phyloP scores from a whole-genome alignment of 1,284 basidiomycete species.

The Sporisorium scitamineum region DNA sequence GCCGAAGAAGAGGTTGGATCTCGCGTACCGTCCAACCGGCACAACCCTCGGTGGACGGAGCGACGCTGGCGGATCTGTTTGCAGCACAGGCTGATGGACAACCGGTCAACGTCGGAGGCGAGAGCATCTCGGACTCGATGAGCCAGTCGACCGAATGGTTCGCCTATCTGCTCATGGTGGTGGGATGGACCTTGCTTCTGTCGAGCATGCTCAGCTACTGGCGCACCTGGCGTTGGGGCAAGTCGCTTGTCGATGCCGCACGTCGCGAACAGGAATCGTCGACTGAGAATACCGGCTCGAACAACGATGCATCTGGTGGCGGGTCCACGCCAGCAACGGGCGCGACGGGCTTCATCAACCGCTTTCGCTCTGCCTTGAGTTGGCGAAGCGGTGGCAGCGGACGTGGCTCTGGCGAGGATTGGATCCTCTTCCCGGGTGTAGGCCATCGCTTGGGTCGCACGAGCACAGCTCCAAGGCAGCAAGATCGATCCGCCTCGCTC shows the following conservation, averaged over 20 bases:
- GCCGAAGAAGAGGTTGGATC: constrained; percentile 19
- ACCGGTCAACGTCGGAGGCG: constrained; percentile 70
- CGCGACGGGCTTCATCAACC: constrained; percentile 43
- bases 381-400: constrained; percentile 8
- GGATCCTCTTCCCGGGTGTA: constrained; percentile 61
- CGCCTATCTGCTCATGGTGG: constrained; percentile 87
- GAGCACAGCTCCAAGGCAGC: constrained; percentile 3
- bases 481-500: constrained; percentile 8
- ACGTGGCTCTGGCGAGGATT: constrained; percentile 52
- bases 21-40: constrained; percentile 19
- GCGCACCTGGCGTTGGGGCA: constrained; percentile 61
- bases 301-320: constrained; percentile 4
- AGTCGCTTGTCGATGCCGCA: constrained; percentile 56
- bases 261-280: constrained; percentile 46
- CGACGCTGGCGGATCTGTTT: constrained; percentile 59
- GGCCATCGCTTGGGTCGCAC: constrained; percentile 29
- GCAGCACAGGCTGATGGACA: constrained; percentile 67
- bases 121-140: constrained; percentile 68
- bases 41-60: constrained; percentile 27
- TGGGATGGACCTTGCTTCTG: constrained; percentile 83
- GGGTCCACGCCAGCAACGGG: constrained; percentile 1
- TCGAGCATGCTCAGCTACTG: constrained; percentile 83
- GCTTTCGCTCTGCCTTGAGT: constrained; percentile 34
- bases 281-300: background rate
- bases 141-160: constrained; percentile 80